Evolutionary conservation across 306 rosid species (phyloP).

Genomic region (Prunus mume): DNA sequence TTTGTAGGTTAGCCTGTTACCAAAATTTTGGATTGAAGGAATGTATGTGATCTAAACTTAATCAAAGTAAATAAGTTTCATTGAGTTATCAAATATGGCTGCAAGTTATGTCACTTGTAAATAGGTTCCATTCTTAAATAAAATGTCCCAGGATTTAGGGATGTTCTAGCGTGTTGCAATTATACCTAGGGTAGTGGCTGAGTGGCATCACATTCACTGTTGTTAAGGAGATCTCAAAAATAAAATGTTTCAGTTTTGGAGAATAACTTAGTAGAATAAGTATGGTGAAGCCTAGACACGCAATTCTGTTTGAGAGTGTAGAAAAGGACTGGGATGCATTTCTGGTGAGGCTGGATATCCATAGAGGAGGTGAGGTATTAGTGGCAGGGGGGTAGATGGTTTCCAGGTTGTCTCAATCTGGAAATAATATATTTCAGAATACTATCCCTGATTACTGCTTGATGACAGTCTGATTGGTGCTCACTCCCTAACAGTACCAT

Average conservation of each 20-base stretch:
- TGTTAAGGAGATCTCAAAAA: not conserved
- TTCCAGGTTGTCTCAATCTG: not conserved
- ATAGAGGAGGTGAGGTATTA: constrained; percentile 5
- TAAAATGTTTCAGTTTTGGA: not conserved
- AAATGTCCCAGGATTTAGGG: not conserved
- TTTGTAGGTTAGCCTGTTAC: not conserved
- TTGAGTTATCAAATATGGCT: not conserved
- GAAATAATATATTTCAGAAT: not conserved
- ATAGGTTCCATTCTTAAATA: not conserved
- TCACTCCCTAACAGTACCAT: not conserved
- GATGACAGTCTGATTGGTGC: not conserved
- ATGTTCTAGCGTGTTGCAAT: not conserved
- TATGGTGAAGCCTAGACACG: not conserved
- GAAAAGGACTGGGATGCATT: not conserved
- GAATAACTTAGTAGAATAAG: not conserved
- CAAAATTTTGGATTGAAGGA: not conserved
- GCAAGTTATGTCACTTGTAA: not conserved
- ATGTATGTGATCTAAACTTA: not conserved
- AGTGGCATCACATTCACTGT: not conserved
- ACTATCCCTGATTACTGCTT: not conserved
- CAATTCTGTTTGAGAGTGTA: not conserved
- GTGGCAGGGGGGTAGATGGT: not conserved
- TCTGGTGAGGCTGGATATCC: not conserved
- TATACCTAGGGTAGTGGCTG: not conserved
- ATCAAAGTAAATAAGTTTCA: not conserved